A percentile compares a stretch with the other conserved stretches of the same genome.
These are phyloP conservation scores for Talinum fruticosum DNA, from an alignment of 148 eudicot genomes.

Conservation along the genomic window DNA sequence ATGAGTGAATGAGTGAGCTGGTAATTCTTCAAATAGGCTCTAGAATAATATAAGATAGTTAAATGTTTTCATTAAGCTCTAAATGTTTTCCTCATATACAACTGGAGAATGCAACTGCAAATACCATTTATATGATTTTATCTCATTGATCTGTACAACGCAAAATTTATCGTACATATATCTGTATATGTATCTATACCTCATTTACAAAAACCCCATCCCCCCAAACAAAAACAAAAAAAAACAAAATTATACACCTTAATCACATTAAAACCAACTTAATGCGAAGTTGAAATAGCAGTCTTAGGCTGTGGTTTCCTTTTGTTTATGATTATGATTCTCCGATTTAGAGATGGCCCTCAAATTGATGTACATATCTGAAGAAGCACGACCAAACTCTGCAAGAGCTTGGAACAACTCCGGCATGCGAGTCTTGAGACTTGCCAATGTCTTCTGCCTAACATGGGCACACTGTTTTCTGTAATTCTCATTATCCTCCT, in stretches of 20 bases:
- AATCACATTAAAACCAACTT: conserved; percentile 20
- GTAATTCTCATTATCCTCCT: conserved; percentile 63
- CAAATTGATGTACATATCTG: conserved; percentile 60
- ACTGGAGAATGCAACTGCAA: not conserved
- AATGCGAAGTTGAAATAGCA: not conserved
- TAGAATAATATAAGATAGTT: too few relatives aligned
- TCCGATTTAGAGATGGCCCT: conserved; percentile 32
- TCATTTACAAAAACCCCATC: not conserved
- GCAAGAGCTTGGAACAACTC: conserved; percentile 65
- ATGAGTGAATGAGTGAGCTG: too few relatives aligned
- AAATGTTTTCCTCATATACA: too few relatives aligned
- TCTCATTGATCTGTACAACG: not conserved
- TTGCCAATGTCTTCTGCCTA: conserved; percentile 70
- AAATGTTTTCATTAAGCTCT: too few relatives aligned
- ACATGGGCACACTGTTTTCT: conserved; percentile 58
- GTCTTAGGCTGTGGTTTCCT: conserved; percentile 24
- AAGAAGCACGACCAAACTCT: conserved; percentile 53
- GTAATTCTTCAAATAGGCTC: too few relatives aligned
- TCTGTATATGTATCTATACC: not conserved
- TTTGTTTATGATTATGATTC: conserved; percentile 21
- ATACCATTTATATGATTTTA: not conserved
- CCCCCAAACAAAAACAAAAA: not conserved
- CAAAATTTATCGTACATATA: not conserved
- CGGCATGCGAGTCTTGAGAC: conserved; percentile 61
- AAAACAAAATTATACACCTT: conserved; percentile 16